A percentile compares a stretch with the other conserved stretches of the same genome.
These are phyloP conservation scores for Phytophthora sojae DNA, from an alignment of 352 stramenopile genomes.

Conservation along the genomic window DNA sequence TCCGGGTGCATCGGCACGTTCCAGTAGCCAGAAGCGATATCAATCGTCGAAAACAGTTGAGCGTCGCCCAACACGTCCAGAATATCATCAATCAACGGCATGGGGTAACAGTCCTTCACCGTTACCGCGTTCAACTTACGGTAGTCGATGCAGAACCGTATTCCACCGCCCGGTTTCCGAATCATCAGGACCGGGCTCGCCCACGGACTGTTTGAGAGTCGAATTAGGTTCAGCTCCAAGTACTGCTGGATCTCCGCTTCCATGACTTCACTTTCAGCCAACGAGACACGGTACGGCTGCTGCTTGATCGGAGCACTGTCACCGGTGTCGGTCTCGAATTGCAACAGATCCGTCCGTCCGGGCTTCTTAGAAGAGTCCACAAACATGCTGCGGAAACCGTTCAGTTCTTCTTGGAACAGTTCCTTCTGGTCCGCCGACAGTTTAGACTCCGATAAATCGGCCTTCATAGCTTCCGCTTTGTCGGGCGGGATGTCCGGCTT, in stretches of 20 bases:
- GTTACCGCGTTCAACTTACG: conserved; percentile 12
- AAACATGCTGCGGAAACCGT: neutral
- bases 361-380: conserved; percentile 3
- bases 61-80: no score
- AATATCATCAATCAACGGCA: no score
- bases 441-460: conserved; percentile 2
- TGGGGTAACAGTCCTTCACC: conserved; percentile 19
- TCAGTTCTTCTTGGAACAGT: neutral
- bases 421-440: conserved; percentile 1
- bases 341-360: conserved; percentile 1
- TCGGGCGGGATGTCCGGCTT: neutral
- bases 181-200: conserved; percentile 13
- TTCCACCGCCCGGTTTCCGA: conserved; percentile 6
- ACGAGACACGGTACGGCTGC: conserved; percentile 12
- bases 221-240: conserved; percentile 2
- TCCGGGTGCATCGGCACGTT: neutral
- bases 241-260: conserved; percentile 17
- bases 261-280: conserved; percentile 12
- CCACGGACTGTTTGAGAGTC: conserved; percentile 6
- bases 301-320: conserved; percentile 11
- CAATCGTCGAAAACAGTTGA: conserved; percentile 20
- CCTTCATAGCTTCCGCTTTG: neutral
- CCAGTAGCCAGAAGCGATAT: conserved; percentile 6
- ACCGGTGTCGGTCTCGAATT: conserved; percentile 18
- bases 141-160: conserved; percentile 28